Evolutionary conservation across 768 basidiomycete species (phyloP).

Genomic region (Rhizopogon vulgaris): DNA sequence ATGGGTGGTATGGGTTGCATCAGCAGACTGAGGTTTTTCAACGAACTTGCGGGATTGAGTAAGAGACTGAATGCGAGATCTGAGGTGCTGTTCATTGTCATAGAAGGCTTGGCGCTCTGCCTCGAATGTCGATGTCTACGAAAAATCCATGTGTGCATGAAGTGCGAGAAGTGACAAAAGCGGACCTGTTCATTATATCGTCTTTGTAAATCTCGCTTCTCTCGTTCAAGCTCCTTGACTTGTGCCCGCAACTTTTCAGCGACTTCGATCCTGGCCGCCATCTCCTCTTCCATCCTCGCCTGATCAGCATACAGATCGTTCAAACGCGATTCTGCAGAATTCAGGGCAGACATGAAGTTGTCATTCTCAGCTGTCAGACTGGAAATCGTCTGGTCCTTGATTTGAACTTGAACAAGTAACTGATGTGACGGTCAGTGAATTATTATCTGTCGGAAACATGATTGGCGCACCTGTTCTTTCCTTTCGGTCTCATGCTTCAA

Average conservation of each 20-base stretch:
- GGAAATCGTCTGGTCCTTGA: slow-evolving; percentile 67
- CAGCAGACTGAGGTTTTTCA: slow-evolving; percentile 28
- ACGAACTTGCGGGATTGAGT: slow-evolving; percentile 57
- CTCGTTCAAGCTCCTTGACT: slow-evolving; percentile 82
- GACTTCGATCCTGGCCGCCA: slow-evolving; percentile 77
- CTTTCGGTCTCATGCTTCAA: slow-evolving; percentile 75
- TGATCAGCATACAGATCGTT: slow-evolving; percentile 80
- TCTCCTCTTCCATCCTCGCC: slow-evolving; percentile 72
- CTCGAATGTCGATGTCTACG: slow-evolving; percentile 80
- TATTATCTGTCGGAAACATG: slow-evolving; percentile 3
- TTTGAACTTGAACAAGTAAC: slow-evolving; percentile 73
- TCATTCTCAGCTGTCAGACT: slow-evolving; percentile 59
- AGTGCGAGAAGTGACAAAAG: slow-evolving; percentile 11
- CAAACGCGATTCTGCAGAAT: slow-evolving; percentile 64
- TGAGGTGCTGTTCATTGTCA: slow-evolving; percentile 90
- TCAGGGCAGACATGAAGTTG: slow-evolving; percentile 56
- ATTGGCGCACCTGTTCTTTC: slow-evolving; percentile 63
- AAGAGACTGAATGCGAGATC: slow-evolving; percentile 82
- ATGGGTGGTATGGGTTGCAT: too few species aligned
- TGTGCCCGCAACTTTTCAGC: slow-evolving; percentile 76
- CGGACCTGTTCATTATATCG: slow-evolving; percentile 84
- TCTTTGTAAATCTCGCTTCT: slow-evolving; percentile 76
- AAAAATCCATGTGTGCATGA: slow-evolving; percentile 5
- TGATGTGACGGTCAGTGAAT: slow-evolving; percentile 23
- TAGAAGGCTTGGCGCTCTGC: slow-evolving; percentile 90